Evolutionary conservation across 1,139 yeast genomes (phyloP).

Genomic region (Pichiaceae sp.): DNA sequence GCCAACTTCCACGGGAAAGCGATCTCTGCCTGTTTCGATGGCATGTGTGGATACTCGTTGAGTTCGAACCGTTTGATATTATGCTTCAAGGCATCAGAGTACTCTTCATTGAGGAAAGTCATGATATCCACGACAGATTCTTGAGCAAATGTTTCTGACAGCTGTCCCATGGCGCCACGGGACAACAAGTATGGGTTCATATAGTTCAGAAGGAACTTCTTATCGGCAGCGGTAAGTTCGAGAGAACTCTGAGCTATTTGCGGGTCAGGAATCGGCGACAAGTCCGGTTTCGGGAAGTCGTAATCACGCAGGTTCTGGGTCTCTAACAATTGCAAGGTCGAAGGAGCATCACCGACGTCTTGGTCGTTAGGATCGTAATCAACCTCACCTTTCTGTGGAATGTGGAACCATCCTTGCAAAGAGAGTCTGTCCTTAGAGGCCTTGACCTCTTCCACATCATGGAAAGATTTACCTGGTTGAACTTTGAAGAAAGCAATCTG

Average conservation of each 20-base stretch:
- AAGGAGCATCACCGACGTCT: conserved; percentile 63
- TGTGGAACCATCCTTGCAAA: conserved; percentile 98
- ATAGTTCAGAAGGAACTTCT: conserved; percentile 33
- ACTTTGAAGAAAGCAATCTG: conserved; percentile 94
- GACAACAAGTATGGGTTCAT: conserved; percentile 51
- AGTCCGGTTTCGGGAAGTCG: conserved; percentile 63
- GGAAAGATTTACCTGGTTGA: conserved; percentile 93
- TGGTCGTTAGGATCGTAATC: conserved; percentile 71
- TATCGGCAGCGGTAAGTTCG: conserved; percentile 3
- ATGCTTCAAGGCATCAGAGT: conserved; percentile 37
- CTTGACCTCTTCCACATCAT: conserved; percentile 94
- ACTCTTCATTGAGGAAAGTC: conserved; percentile 52
- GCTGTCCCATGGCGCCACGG: conserved; percentile 29
- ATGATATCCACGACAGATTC: conserved; percentile 66
- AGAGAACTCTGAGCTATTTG: too few species aligned
- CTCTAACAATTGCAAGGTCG: conserved; percentile 76
- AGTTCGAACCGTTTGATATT: conserved; percentile 45
- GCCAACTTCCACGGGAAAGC: conserved; percentile 81
- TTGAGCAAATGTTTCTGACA: conserved; percentile 47
- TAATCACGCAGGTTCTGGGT: conserved; percentile 68
- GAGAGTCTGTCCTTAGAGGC: conserved; percentile 85
- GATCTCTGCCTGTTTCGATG: conserved; percentile 49
- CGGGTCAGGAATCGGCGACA: conserved; percentile 27
- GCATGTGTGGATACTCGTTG: conserved; percentile 43
- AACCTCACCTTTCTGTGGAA: conserved; percentile 81